These are phyloP conservation scores for Kodamaea neixiangensis DNA, from an alignment of 805 yeast genomes.

Conservation along the genomic window DNA sequence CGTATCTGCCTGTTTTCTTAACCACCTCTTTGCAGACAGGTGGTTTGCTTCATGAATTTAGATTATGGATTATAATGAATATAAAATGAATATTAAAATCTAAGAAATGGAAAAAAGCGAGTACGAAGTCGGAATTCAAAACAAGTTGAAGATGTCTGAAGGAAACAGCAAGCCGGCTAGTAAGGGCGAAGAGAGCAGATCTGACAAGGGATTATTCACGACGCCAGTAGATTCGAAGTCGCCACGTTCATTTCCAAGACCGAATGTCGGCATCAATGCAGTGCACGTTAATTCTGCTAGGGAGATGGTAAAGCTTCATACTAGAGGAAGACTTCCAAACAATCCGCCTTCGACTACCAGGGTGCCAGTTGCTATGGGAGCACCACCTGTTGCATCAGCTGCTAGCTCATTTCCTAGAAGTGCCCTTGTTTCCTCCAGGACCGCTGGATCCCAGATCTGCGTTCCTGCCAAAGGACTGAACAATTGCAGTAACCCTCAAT, in stretches of 20 bases:
- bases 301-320: slow-evolving; percentile 56
- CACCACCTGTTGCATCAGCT: slow-evolving; percentile 1
- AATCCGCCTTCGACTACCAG: neutral
- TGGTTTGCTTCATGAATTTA: neutral
- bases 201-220: neutral
- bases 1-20: neutral
- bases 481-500: slow-evolving; percentile 46
- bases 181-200: neutral
- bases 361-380: slow-evolving; percentile 6
- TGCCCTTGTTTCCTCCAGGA: neutral
- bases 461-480: slow-evolving; percentile 47
- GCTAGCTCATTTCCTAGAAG: slow-evolving; percentile 5
- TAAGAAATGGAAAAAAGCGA: neutral
- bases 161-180: slow-evolving; percentile 4
- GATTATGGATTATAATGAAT: neutral
- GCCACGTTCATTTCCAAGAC: neutral
- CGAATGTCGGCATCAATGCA: slow-evolving; percentile 47
- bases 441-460: slow-evolving; percentile 15
- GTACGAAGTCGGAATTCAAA: slow-evolving; percentile 3
- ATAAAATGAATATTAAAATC: neutral
- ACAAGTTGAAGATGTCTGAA: slow-evolving; percentile 3
- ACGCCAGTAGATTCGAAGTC: neutral
- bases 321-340: slow-evolving; percentile 40
- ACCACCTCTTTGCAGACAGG: neutral
- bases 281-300: slow-evolving; percentile 63